These are phyloP conservation scores for Aureobasidium musti DNA, from an alignment of 2,329 filamentous ascomycete species.

Conservation along the genomic window DNA sequence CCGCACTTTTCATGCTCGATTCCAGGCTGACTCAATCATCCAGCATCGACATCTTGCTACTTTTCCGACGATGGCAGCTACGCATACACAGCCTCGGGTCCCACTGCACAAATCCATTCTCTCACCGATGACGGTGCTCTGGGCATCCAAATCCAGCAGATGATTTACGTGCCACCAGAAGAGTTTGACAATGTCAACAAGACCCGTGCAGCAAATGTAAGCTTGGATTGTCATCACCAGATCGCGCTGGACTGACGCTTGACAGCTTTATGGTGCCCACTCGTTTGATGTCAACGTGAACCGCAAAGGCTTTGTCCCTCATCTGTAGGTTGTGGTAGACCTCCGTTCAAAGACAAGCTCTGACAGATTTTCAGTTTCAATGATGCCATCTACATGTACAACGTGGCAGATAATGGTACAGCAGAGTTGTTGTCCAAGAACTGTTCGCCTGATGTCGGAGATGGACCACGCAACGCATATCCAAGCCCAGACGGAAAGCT, in stretches of 20 bases:
- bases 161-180: not conserved
- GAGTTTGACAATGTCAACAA: not conserved
- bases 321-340: not conserved
- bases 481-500: not conserved
- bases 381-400: not conserved
- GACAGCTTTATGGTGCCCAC: not conserved
- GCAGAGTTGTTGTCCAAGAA: not conserved
- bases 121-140: not conserved
- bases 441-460: not conserved
- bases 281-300: not conserved
- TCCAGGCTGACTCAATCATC: not conserved
- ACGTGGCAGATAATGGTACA: not conserved
- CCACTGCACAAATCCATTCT: not conserved
- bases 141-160: not conserved
- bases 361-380: not conserved
- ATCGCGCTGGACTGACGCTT: not conserved
- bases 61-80: not conserved
- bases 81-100: not conserved
- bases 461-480: not conserved
- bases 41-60: not conserved
- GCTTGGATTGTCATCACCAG: not conserved
- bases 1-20: not conserved
- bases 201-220: not conserved
- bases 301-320: not conserved
- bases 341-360: too few relatives aligned